phyloP scores from a whole-genome alignment of 192 early-diverging fungal genomes.

The Fimicolochytrium jonesii region DNA sequence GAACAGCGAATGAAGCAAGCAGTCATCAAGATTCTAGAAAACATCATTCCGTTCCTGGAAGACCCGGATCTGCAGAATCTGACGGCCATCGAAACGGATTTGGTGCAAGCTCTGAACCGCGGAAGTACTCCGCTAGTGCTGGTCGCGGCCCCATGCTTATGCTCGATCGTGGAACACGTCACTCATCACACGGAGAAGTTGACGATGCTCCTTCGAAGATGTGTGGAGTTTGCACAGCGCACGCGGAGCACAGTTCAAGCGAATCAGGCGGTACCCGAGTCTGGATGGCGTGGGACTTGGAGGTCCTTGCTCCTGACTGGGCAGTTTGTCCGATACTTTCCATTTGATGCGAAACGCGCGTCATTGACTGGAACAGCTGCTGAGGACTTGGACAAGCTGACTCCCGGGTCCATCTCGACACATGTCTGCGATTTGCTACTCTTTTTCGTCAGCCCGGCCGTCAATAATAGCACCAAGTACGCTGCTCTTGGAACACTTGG shows the following conservation, averaged over 20 bases:
- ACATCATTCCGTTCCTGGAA: slow-evolving; percentile 3
- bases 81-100: slow-evolving; percentile 52
- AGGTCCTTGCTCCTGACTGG: slow-evolving; percentile 73
- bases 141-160: slow-evolving; percentile 68
- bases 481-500: slow-evolving; percentile 20
- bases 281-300: slow-evolving; percentile 21
- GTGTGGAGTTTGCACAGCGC: slow-evolving; percentile 12
- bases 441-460: slow-evolving; percentile 26
- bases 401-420: slow-evolving; percentile 10
- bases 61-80: slow-evolving; percentile 42
- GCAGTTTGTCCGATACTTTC: slow-evolving; percentile 70
- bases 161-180: slow-evolving; percentile 55
- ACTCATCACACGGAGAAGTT: slow-evolving; percentile 35
- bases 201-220: slow-evolving; percentile 22
- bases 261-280: slow-evolving; percentile 10
- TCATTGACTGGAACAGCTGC: not conserved
- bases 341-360: slow-evolving; percentile 54
- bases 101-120: slow-evolving; percentile 25
- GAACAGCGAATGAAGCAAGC: not conserved
- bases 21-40: slow-evolving; percentile 5
- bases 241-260: slow-evolving; percentile 5
- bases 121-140: slow-evolving; percentile 47
- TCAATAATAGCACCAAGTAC: not conserved
- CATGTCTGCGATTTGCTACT: slow-evolving; percentile 17
- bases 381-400: too few relatives aligned